Evolutionary conservation across 2,329 filamentous ascomycete genomes (phyloP).

Genomic region (Pseudogymnoascus sp.): DNA sequence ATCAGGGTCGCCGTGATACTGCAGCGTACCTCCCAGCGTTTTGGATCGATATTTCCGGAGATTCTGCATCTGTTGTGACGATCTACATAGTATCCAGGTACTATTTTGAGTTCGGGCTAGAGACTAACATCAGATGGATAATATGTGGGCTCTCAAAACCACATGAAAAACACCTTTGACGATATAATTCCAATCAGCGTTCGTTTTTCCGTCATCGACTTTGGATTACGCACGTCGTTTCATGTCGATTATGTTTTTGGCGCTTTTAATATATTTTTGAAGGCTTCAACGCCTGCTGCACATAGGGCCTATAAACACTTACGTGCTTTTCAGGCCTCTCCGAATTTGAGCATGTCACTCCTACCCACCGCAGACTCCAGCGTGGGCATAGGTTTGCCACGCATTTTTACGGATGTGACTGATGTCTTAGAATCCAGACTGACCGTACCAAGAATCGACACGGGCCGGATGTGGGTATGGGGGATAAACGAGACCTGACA

Average conservation of each 20-base stretch:
- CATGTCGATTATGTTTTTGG: not conserved
- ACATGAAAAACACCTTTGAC: not conserved
- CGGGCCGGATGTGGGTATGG: not conserved
- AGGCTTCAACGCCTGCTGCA: not conserved
- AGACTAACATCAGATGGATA: not conserved
- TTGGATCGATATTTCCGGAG: not conserved
- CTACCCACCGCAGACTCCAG: not conserved
- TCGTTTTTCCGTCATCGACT: not conserved
- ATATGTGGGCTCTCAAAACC: not conserved
- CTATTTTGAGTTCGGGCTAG: not conserved
- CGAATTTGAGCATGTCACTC: not conserved
- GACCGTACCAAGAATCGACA: not conserved
- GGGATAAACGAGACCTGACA: not conserved
- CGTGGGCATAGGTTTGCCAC: not conserved
- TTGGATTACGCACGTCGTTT: not conserved
- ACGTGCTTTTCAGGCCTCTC: not conserved
- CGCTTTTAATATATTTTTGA: not conserved
- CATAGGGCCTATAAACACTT: not conserved
- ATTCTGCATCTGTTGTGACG: not conserved
- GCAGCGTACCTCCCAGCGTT: not conserved
- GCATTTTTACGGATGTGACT: not conserved
- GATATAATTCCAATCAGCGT: not conserved
- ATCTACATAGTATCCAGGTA: not conserved
- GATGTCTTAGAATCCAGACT: not conserved
- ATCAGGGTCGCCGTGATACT: not conserved